Evolutionary conservation across 2,329 filamentous ascomycete species (phyloP), one percentile per base, ranked within the genome.

Genomic region (Fusarium sp.): DNA sequence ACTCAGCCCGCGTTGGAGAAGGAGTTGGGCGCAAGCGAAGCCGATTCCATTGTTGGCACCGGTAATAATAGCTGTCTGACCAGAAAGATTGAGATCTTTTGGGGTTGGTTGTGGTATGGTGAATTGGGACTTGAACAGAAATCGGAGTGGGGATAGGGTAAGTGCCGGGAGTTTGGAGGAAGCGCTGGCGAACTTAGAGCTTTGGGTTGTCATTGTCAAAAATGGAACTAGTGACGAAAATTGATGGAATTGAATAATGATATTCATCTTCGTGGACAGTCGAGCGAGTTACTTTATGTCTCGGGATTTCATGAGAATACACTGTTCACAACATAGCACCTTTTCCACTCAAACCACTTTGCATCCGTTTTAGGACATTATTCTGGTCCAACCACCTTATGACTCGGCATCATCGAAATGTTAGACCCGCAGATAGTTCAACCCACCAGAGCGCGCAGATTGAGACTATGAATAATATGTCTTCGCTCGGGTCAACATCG

Each of bases 1-100:
- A n/a, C 28, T 45, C 9, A 63, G 14, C 0, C 25, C 30, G 3
- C 37, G 25, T 2, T 48, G 28, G 0, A 63, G 37, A 1, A 63
- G 37, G 9, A 63, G 59, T 1, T 32, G 47, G 23, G 59, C 49
- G 3, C 43, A 63, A 5, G 59, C 42, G 10, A 63, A 56, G 1
- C 60, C 60, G 6, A 63, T 49, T 1, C 60, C 60, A 1, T 48
- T 63, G 0, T 63, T 63, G 11, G 59, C 20, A 0, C 60, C 60
- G 0, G 59, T 63, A 5, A 63, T 16, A 7, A 63, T 40, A 0
- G 42, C 49, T 0, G 59, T 63, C 32, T 43, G 47, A 1, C 57
- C 42, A 0, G 27, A 55, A 0, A 63, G 59, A 4, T 47, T 4
- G 6, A 63, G 43, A 1, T 21, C 25, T 2, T 18, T 30, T 2